These are phyloP conservation scores for Fusarium sarcochroum DNA, from an alignment of 2,329 filamentous ascomycete genomes.

Conservation along the genomic window DNA sequence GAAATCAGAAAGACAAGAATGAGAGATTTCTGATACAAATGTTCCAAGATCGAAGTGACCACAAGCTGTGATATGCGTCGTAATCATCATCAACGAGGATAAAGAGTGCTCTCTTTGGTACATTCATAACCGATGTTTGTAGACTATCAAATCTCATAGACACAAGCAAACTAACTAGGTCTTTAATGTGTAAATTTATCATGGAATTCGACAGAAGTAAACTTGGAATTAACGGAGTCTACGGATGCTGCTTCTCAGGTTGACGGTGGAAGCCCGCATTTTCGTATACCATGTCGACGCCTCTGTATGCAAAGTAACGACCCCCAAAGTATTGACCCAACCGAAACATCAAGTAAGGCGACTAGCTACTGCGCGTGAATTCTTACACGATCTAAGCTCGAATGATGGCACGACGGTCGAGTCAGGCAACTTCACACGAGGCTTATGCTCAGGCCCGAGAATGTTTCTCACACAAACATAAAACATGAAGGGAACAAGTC, in stretches of 20 bases:
- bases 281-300: not conserved
- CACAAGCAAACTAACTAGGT: too few species aligned
- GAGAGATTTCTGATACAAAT: slow-evolving; percentile 12
- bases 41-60: not conserved
- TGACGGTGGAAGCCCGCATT: too few species aligned
- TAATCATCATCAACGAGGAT: not conserved
- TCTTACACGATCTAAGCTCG: not conserved
- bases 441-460: slow-evolving; percentile 22
- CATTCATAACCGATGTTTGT: too few species aligned
- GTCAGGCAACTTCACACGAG: slow-evolving; percentile 1
- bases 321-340: not conserved
- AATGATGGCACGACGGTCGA: not conserved
- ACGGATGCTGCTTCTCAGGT: too few species aligned
- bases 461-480: slow-evolving; percentile 30
- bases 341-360: not conserved
- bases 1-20: slow-evolving; percentile 31
- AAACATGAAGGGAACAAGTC: slow-evolving; percentile 21
- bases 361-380: slow-evolving; percentile 2
- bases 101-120: not conserved
- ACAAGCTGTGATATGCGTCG: not conserved
- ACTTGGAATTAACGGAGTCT: too few species aligned
- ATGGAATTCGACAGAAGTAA: too few species aligned
- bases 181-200: not conserved
- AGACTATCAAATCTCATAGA: too few species aligned
- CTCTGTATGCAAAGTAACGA: not conserved